Evolutionary conservation across 2,329 filamentous ascomycete genomes (phyloP).

Genomic region (Incumbomyces lentus): DNA sequence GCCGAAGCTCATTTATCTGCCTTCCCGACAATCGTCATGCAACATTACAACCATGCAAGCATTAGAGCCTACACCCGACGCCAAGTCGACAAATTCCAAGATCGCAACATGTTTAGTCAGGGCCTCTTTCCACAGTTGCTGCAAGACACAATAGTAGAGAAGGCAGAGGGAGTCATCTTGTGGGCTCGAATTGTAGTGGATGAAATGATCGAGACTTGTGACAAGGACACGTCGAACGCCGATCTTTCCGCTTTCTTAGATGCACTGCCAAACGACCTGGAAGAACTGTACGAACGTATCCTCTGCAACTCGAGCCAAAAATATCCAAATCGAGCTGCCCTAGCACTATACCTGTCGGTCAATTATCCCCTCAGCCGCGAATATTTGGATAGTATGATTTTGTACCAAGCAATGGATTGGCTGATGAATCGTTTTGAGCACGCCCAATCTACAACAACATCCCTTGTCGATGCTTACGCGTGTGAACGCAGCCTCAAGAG

Average conservation of each 20-base stretch:
- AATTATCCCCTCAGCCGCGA: neutral
- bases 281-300: conserved; percentile 8
- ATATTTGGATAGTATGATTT: neutral
- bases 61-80: conserved; percentile 3
- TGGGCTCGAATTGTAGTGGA: conserved; percentile 37
- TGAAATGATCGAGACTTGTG: conserved; percentile 26
- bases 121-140: neutral
- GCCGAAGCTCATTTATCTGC: neutral
- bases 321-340: conserved; percentile 5
- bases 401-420: neutral
- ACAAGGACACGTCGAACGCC: conserved; percentile 1
- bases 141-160: conserved; percentile 24
- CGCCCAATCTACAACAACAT: neutral
- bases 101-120: neutral
- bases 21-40: conserved; percentile 1
- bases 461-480: neutral
- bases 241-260: conserved; percentile 2
- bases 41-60: conserved; percentile 4
- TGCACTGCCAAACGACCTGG: conserved; percentile 8
- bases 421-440: neutral
- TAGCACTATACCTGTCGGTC: neutral
- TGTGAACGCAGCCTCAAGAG: neutral
- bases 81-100: neutral
- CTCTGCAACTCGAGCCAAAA: neutral
- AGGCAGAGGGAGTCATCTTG: conserved; percentile 35